Percentiles rank a stretch among this genome's conserved stretches.
phyloP scores from a whole-genome alignment of 208 protist genomes.

The Crithidia expoeki region DNA sequence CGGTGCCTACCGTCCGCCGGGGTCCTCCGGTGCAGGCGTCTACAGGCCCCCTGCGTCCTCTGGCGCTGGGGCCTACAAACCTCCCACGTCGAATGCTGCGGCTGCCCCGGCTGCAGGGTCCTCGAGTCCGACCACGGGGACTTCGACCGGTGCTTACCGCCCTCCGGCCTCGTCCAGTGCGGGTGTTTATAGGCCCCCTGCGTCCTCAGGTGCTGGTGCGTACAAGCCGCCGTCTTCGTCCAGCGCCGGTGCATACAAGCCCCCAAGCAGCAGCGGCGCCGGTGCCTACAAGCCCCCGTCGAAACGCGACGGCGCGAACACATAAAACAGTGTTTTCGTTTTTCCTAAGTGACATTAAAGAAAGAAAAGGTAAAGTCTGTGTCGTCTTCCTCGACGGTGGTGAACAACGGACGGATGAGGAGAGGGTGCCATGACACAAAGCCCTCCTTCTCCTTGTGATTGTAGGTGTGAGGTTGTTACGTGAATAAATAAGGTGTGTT shows the following conservation, averaged over 20 bases:
- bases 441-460: no score
- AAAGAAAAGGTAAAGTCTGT: no score
- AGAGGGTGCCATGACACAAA: no score
- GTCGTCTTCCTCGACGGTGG: no score
- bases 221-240: constrained; percentile 22
- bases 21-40: constrained; percentile 15
- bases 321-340: no score
- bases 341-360: no score
- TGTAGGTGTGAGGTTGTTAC: no score
- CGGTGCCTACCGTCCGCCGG: constrained; percentile 56
- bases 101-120: neutral
- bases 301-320: constrained; percentile 34
- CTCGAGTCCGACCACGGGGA: neutral
- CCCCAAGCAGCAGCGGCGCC: constrained; percentile 31
- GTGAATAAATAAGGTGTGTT: no score
- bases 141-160: constrained; percentile 31
- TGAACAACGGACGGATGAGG: no score
- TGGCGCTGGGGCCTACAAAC: constrained; percentile 17
- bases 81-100: neutral
- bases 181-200: constrained; percentile 34
- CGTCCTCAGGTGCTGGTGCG: constrained; percentile 7
- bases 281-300: constrained; percentile 44
- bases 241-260: constrained; percentile 44
- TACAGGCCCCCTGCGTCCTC: constrained; percentile 21
- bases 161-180: constrained; percentile 27